Evolutionary conservation across 139 green algal species (phyloP), one percentile per base, ranked within the genome.

Genomic region (Chlorella ohadii): DNA sequence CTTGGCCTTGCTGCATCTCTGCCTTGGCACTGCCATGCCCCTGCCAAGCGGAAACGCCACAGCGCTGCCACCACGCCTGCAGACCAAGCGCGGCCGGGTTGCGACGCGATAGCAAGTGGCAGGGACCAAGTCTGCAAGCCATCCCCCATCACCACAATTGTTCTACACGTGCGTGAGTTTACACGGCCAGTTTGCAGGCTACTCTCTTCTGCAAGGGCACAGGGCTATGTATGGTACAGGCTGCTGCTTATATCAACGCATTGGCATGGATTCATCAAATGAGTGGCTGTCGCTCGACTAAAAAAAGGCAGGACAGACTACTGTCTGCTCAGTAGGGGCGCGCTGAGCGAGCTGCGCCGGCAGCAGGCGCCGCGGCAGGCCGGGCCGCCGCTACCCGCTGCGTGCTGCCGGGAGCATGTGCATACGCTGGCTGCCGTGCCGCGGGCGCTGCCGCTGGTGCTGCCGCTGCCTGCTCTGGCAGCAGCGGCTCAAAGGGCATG

Each of bases 401-500:
- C 27, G 6, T 13, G 70, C 70, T 57, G 70, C 25, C 15, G 39
- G 0, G 20, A 22, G 70, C 72, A 7, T 59, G 72, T 41, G 20
- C 65, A 11, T 41, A 12, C 36, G 72, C 72, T 66, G 72, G 47
- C 44, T 20, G 55, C 56, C 23, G 36, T 56, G 15, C 75, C 36
- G 56, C 76, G 28, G 76, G 31, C 36, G 38, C 57, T 15, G 57
- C 57, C 36, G 55, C 41, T 16, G 22, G 31, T 55, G 33, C 67
- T 59, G 23, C 19, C 34, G 17, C 34, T 57, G 34, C 25, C 64
- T 38, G 25, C 12, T 55, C 31, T 81, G 28, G 41, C 89, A 88
- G 77, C 72, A 97, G 67, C 1, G 94, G 93, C 83, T 90, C 66
- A 83, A 95, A 96, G 1, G 94, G 90, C 20, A 94, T 85, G 22